Percentiles rank a stretch among this genome's conserved stretches.
Evolutionary conservation across 345 rosid genomes (phyloP).

Genomic region (Dovyalis caffra): DNA sequence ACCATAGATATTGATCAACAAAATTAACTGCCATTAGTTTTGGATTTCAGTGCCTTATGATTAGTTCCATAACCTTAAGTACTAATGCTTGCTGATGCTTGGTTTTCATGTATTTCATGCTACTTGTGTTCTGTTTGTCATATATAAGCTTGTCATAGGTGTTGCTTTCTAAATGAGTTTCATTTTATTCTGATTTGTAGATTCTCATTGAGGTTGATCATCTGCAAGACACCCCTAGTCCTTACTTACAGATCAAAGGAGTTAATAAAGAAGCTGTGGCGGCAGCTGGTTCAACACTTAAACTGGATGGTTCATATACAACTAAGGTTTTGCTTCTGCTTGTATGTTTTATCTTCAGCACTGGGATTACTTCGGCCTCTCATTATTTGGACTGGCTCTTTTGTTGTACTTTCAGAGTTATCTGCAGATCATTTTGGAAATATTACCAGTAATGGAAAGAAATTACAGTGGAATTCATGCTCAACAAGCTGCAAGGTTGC

Average conservation of each 20-base stretch:
- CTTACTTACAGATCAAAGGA: constrained; percentile 96
- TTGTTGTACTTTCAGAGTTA: constrained; percentile 52
- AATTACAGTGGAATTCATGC: constrained; percentile 72
- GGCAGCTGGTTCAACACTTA: constrained; percentile 86
- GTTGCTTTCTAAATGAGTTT: background rate
- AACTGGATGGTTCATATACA: constrained; percentile 88
- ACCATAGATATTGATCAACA: background rate
- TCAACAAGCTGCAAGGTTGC: constrained; percentile 83
- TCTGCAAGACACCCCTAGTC: constrained; percentile 75
- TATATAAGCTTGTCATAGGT: background rate
- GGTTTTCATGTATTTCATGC: background rate
- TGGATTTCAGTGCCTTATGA: background rate
- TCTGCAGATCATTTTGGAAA: constrained; percentile 87
- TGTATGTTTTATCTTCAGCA: background rate
- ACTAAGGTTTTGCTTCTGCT: constrained; percentile 63
- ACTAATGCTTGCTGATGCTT: background rate
- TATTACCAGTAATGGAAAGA: constrained; percentile 64
- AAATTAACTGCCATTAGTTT: background rate
- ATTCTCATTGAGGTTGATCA: constrained; percentile 93
- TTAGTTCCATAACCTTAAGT: background rate
- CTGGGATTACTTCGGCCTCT: background rate
- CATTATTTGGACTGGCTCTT: constrained; percentile 4
- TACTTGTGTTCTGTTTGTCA: background rate
- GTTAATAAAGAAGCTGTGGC: constrained; percentile 88
- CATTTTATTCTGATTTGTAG: constrained; percentile 34